phyloP scores from a whole-genome alignment of 2,329 filamentous ascomycete species.

The Cladosporium cucumerinum region DNA sequence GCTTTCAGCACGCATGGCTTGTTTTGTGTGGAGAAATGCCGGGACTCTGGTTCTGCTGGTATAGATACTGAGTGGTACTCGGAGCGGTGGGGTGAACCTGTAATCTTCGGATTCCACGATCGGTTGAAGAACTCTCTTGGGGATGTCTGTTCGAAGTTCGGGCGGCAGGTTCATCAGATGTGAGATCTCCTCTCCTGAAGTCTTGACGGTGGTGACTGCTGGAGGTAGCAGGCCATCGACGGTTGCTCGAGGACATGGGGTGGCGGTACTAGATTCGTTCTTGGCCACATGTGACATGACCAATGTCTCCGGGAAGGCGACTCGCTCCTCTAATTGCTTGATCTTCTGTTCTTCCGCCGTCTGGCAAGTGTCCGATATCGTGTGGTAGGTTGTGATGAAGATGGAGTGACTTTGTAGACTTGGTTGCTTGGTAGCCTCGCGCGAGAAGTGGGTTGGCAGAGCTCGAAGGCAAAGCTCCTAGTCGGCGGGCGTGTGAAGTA shows the following conservation, averaged over 20 bases:
- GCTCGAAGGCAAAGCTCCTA: no score
- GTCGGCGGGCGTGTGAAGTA: no score
- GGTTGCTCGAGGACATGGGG: neutral
- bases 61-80: neutral
- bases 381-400: neutral
- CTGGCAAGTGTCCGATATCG: neutral
- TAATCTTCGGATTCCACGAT: neutral
- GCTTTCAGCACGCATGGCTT: neutral
- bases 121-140: neutral
- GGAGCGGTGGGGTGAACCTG: neutral
- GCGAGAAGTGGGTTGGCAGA: no score
- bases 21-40: neutral
- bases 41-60: neutral
- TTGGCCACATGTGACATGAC: neutral
- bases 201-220: neutral
- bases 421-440: no score
- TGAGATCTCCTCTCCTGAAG: slow-evolving; percentile 29
- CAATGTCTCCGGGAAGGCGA: neutral
- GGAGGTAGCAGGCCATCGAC: no score
- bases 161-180: neutral
- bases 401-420: no score
- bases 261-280: neutral
- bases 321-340: neutral
- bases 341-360: neutral
- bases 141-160: neutral